These are phyloP conservation scores for Rhizopogon vesiculosus DNA, from an alignment of 768 basidiomycete genomes.

Conservation along the genomic window DNA sequence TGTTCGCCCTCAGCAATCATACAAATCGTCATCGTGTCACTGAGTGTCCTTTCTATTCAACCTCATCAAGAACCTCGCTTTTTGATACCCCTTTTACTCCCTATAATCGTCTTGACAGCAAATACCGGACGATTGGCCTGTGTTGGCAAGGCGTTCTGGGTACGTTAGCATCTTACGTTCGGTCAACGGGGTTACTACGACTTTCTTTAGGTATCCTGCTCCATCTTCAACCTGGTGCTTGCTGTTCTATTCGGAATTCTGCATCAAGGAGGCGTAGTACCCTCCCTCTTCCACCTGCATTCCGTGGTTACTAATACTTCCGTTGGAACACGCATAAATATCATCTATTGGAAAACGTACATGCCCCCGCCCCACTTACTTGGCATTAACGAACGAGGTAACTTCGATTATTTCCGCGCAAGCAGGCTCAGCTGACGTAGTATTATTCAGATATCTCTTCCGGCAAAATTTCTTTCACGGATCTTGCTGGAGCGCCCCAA, in stretches of 20 bases:
- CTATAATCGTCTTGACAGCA: constrained; percentile 23
- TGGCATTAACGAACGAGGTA: constrained; percentile 21
- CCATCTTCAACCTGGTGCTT: constrained; percentile 22
- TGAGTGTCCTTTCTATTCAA: constrained; percentile 26
- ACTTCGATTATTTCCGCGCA: neutral
- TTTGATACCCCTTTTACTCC: constrained; percentile 30
- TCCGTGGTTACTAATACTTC: constrained; percentile 11
- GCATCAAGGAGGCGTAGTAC: constrained; percentile 39
- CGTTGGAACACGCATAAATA: constrained; percentile 2
- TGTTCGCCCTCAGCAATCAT: constrained; percentile 20
- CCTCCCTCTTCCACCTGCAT: constrained; percentile 30
- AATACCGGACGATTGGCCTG: constrained; percentile 19
- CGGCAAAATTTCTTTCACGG: constrained; percentile 18
- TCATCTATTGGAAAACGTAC: constrained; percentile 38
- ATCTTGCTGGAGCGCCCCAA: constrained; percentile 25
- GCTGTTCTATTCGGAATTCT: constrained; percentile 31
- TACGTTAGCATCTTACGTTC: constrained; percentile 7
- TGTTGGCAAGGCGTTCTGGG: constrained; percentile 29
- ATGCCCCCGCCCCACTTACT: constrained; percentile 35
- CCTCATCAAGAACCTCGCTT: constrained; percentile 39
- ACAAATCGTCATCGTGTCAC: constrained; percentile 24
- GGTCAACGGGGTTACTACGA: neutral
- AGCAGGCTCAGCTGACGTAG: neutral
- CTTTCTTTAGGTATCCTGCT: constrained; percentile 21
- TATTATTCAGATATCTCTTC: constrained; percentile 17